phyloP scores from a whole-genome alignment of 805 yeast genomes.

The Lipomyces starkeyi region DNA sequence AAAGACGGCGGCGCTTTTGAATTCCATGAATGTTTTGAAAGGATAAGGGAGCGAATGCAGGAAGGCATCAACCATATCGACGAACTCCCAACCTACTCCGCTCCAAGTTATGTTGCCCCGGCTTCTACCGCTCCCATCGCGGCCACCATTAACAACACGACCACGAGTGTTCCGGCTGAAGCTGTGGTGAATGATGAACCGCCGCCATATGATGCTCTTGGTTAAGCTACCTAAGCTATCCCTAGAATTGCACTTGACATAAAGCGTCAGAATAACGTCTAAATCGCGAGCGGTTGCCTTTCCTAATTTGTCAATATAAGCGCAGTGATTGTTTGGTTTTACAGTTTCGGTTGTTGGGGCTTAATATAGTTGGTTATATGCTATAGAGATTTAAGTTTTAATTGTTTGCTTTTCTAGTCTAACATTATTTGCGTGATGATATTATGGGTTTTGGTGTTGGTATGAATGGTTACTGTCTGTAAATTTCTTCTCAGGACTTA shows the following conservation, averaged over 20 bases:
- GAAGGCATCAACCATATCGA: conserved; percentile 40
- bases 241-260: not conserved
- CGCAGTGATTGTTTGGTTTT: not conserved
- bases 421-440: not conserved
- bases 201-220: conserved; percentile 11
- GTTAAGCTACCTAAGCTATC: not conserved
- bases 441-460: not conserved
- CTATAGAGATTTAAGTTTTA: not conserved
- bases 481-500: not conserved
- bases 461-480: not conserved
- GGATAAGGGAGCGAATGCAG: conserved; percentile 39
- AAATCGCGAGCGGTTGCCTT: not conserved
- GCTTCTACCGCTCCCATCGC: not conserved
- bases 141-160: not conserved
- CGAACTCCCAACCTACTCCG: conserved; percentile 36
- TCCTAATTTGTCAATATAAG: not conserved
- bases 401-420: not conserved
- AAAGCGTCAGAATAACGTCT: not conserved
- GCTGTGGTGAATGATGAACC: not conserved
- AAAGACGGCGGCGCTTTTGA: conserved; percentile 43
- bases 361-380: not conserved
- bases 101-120: not conserved
- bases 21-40: conserved; percentile 36
- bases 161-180: not conserved
- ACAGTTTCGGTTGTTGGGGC: not conserved